These are phyloP conservation scores for Coemansia javaensis DNA, from an alignment of 192 early-diverging fungal species.

Conservation along the genomic window DNA sequence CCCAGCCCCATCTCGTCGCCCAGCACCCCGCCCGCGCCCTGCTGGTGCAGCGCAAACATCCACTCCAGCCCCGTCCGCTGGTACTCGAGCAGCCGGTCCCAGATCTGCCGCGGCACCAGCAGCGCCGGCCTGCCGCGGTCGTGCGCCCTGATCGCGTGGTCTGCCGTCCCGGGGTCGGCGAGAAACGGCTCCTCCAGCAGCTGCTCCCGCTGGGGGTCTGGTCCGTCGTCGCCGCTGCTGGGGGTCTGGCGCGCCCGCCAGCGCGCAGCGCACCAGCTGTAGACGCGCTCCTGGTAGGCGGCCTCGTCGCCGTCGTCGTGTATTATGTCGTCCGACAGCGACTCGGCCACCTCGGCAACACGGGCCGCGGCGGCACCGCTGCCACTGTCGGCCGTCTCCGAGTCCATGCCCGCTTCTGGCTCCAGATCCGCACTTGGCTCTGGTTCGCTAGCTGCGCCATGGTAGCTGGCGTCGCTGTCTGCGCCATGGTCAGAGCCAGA, in stretches of 20 bases:
- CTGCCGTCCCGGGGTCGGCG: conserved; percentile 22
- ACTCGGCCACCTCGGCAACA: conserved; percentile 4
- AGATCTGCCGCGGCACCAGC: conserved; percentile 78
- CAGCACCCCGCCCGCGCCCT: conserved; percentile 84
- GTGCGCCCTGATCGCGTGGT: conserved; percentile 24
- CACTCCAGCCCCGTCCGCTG: conserved; percentile 81
- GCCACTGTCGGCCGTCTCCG: too few species aligned
- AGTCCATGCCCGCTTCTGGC: too few species aligned
- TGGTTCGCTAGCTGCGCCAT: background rate
- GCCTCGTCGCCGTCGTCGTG: conserved; percentile 58
- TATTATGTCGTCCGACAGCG: background rate
- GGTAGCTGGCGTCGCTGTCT: background rate
- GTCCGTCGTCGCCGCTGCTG: background rate
- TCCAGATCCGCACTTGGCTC: background rate
- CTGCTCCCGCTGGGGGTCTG: conserved; percentile 5
- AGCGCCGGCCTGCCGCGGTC: conserved; percentile 22
- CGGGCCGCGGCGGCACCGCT: conserved; percentile 17
- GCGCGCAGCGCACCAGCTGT: conserved; percentile 45
- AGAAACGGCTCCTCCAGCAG: conserved; percentile 37
- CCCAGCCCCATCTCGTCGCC: conserved; percentile 97
- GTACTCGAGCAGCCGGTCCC: conserved; percentile 78
- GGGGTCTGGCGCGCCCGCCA: conserved; percentile 16
- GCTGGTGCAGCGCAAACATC: conserved; percentile 84
- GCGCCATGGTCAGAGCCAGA: background rate
- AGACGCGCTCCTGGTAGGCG: conserved; percentile 47